These are phyloP conservation scores for Colletotrichum kahawae DNA, from an alignment of 2,329 filamentous ascomycete genomes.

Conservation along the genomic window DNA sequence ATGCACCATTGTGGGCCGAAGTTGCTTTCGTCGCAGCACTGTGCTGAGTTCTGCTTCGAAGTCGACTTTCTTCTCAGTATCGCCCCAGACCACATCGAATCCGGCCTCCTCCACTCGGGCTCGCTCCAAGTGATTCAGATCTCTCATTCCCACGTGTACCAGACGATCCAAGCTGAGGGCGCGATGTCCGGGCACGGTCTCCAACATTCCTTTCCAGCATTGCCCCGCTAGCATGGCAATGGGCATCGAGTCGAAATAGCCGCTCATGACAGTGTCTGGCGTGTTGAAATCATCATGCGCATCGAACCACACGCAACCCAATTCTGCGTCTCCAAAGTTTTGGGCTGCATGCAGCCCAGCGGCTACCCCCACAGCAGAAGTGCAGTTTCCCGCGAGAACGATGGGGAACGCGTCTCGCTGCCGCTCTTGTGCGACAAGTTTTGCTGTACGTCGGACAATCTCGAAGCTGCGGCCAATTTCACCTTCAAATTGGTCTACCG, in stretches of 20 bases:
- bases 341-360: background rate
- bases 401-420: background rate
- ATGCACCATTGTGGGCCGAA: background rate
- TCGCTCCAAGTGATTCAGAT: background rate
- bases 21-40: background rate
- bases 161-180: background rate
- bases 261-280: slow-evolving; percentile 26
- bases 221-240: slow-evolving; percentile 29
- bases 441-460: background rate
- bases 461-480: background rate
- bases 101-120: background rate
- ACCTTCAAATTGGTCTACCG: background rate
- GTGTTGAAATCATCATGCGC: slow-evolving; percentile 24
- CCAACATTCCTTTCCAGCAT: slow-evolving; percentile 26
- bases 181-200: background rate
- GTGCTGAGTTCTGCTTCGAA: background rate
- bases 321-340: background rate
- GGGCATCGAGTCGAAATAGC: slow-evolving; percentile 33
- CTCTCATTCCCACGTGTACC: background rate
- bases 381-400: background rate
- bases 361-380: background rate
- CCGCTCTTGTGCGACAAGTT: background rate
- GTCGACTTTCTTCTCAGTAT: background rate
- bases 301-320: background rate
- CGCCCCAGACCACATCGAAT: background rate